A percentile compares a stretch with the other conserved stretches of the same genome.
Conservation (phyloP, 106 monocot species). For the Apostasia ramifera region DNA sequence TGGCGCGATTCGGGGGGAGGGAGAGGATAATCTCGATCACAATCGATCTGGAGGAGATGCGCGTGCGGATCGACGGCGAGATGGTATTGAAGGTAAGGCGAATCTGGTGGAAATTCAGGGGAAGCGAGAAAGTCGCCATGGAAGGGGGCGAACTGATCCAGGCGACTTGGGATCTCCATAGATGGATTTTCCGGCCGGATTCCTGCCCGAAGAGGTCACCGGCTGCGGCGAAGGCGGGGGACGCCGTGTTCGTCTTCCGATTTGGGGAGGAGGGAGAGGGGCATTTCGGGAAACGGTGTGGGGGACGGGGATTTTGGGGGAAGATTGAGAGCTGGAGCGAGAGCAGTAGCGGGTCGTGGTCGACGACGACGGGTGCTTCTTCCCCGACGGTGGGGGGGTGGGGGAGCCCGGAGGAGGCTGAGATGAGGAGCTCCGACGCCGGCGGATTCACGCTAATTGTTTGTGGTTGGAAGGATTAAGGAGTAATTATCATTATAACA, state of each 20-base stretch:
- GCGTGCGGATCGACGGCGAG: background rate
- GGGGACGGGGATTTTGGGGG: background rate
- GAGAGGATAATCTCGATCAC: background rate
- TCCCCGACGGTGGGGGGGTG: background rate
- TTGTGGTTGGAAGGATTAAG: background rate
- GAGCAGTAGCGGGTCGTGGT: slow-evolving; percentile 6
- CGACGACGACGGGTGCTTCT: background rate
- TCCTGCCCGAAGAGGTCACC: background rate
- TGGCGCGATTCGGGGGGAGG: background rate
- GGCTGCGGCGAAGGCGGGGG: background rate
- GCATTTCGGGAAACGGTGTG: background rate
- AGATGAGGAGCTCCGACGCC: background rate
- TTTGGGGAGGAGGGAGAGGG: background rate
- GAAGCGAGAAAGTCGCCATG: background rate
- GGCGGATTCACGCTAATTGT: background rate
- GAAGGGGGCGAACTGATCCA: background rate
- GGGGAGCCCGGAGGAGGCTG: background rate
- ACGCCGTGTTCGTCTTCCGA: slow-evolving; percentile 3
- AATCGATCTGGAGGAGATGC: background rate
- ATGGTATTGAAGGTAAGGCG: background rate
- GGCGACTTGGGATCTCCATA: slow-evolving; percentile 7
- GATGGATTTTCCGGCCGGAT: slow-evolving; percentile 2
- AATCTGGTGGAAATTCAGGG: slow-evolving; percentile 7
- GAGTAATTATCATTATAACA: too few relatives aligned
- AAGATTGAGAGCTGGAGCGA: background rate